Percentiles rank a stretch among this genome's conserved stretches.
Conservation (phyloP, 257 asterid species). For the Petrea volubilis region DNA sequence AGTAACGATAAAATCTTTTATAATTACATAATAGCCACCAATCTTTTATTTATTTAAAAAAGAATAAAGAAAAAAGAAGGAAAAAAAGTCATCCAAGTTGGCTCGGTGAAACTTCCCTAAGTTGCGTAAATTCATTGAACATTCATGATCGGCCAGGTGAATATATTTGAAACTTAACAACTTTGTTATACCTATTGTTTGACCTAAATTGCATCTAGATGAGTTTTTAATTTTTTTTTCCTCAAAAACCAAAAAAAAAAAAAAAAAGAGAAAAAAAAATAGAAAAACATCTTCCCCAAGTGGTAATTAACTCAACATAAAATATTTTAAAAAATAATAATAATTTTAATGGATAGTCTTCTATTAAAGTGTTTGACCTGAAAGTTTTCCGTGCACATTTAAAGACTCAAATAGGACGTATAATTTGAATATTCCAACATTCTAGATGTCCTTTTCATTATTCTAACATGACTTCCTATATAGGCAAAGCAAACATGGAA, state of each 20-base stretch:
- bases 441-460: constrained; percentile 21
- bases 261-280: too few species aligned
- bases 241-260: too few species aligned
- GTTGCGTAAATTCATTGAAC: too few species aligned
- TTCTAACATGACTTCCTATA: constrained; percentile 13
- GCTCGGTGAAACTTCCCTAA: too few species aligned
- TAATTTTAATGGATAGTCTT: not conserved
- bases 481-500: not conserved
- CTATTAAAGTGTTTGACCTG: constrained; percentile 22
- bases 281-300: too few species aligned
- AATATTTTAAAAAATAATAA: not conserved
- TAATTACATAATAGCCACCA: too few species aligned
- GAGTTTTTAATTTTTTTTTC: too few species aligned
- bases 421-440: constrained; percentile 18
- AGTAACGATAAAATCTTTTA: too few species aligned
- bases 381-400: not conserved
- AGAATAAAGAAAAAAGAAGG: too few species aligned
- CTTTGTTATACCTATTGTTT: not conserved
- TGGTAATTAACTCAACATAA: not conserved
- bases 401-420: not conserved
- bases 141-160: not conserved
- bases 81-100: too few species aligned
- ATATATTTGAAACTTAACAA: not conserved
- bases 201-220: not conserved
- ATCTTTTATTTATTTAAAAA: too few species aligned